A percentile compares a stretch with the other conserved stretches of the same genome.
These are phyloP conservation scores for Stereum hirsutum DNA, from an alignment of 1,284 basidiomycete genomes.

Conservation along the genomic window DNA sequence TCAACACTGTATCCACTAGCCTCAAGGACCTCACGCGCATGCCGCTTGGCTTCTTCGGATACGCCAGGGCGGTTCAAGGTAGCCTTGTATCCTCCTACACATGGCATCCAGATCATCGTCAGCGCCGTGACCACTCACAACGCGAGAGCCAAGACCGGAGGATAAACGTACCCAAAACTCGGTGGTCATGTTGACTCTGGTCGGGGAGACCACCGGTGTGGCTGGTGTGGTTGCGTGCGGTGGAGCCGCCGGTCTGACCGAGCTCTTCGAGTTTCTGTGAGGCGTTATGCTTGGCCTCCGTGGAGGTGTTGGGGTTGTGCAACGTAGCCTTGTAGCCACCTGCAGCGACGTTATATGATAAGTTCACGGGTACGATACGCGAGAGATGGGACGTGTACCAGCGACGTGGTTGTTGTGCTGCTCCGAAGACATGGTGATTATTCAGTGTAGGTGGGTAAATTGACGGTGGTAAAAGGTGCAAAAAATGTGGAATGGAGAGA, in stretches of 20 bases:
- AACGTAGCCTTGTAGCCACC: conserved; percentile 49
- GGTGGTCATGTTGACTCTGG: conserved; percentile 19
- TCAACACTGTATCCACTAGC: conserved; percentile 20
- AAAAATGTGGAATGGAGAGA: too few species aligned
- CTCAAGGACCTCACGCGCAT: conserved; percentile 27
- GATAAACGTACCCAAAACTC: conserved; percentile 20
- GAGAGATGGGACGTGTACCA: too few species aligned
- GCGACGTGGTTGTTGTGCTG: too few species aligned
- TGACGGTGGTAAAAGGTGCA: too few species aligned
- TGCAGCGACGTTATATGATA: too few species aligned
- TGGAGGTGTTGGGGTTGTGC: conserved; percentile 42
- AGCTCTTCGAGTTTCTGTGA: conserved; percentile 29
- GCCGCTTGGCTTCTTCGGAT: conserved; percentile 38
- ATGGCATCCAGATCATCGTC: too few species aligned
- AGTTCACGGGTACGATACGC: too few species aligned
- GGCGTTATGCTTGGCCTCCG: conserved; percentile 39
- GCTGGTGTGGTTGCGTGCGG: not conserved
- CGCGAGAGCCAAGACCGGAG: not conserved
- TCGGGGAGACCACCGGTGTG: not conserved
- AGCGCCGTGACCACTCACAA: not conserved
- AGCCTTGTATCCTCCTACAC: conserved; percentile 45
- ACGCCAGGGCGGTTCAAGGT: conserved; percentile 44
- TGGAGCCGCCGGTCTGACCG: conserved; percentile 9
- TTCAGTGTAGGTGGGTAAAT: too few species aligned
- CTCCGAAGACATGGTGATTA: too few species aligned